A percentile compares a stretch with the other conserved stretches of the same genome.
These are phyloP conservation scores for Mesembryanthemum crystallinum DNA, from an alignment of 148 eudicot species.

Conservation along the genomic window DNA sequence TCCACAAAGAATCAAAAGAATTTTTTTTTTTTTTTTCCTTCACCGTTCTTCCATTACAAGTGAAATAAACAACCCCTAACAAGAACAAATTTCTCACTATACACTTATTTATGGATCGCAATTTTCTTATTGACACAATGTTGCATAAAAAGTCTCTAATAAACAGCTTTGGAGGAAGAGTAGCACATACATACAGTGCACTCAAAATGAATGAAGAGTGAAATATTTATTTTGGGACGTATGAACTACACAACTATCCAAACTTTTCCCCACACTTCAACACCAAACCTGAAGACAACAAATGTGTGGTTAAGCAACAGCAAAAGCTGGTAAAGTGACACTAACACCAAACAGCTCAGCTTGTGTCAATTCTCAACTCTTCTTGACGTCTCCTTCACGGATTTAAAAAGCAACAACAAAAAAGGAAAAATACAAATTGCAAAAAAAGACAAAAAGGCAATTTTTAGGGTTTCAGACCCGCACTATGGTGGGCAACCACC, in stretches of 20 bases:
- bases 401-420: neutral
- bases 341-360: neutral
- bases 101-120: too few species aligned
- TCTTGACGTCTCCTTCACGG: neutral
- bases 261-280: neutral
- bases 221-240: neutral
- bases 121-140: too few species aligned
- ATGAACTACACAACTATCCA: neutral
- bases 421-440: neutral
- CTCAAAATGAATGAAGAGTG: neutral
- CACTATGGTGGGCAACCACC: neutral
- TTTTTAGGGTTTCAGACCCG: neutral
- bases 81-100: too few species aligned
- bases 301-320: constrained; percentile 9
- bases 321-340: constrained; percentile 12
- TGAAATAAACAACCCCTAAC: too few species aligned
- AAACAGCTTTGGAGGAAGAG: too few species aligned
- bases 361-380: neutral
- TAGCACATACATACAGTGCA: too few species aligned
- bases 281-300: neutral
- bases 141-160: too few species aligned
- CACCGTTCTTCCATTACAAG: neutral
- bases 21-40: neutral
- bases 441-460: constrained; percentile 7
- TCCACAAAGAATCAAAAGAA: neutral